Conservation (phyloP, 2,329 filamentous ascomycete species). For the Exophiala phaeomuriformis region DNA sequence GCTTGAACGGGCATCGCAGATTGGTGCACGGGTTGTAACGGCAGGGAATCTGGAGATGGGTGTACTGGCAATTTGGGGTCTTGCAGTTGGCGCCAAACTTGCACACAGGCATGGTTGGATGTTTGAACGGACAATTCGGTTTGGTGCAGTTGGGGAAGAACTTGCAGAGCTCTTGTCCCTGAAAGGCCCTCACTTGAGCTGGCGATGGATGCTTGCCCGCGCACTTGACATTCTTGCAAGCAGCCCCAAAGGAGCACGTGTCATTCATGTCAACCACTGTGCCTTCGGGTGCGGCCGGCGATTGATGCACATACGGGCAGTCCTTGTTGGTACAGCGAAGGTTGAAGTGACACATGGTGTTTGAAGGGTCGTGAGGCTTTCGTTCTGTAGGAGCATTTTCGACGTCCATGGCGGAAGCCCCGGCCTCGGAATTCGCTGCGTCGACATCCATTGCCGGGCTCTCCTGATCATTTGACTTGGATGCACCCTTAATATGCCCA, state of each 20-base stretch:
- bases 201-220: slow-evolving; percentile 87
- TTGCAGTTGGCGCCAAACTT: slow-evolving; percentile 86
- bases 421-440: slow-evolving; percentile 20
- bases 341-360: slow-evolving; percentile 82
- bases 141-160: slow-evolving; percentile 92
- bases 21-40: slow-evolving; percentile 89
- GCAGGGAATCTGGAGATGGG: slow-evolving; percentile 76
- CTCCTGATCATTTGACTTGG: slow-evolving; percentile 16
- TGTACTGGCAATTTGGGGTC: slow-evolving; percentile 76
- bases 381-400: slow-evolving; percentile 48
- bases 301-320: slow-evolving; percentile 91
- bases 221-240: slow-evolving; percentile 95
- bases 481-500: slow-evolving; percentile 16
- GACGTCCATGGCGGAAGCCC: slow-evolving; percentile 46
- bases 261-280: slow-evolving; percentile 71
- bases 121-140: slow-evolving; percentile 76
- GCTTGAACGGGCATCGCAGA: slow-evolving; percentile 78
- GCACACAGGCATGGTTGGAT: slow-evolving; percentile 79
- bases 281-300: slow-evolving; percentile 74
- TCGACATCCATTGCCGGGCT: slow-evolving; percentile 20
- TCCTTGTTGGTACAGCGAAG: slow-evolving; percentile 78
- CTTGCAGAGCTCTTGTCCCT: slow-evolving; percentile 78
- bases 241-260: slow-evolving; percentile 73
- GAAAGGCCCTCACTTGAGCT: slow-evolving; percentile 67
- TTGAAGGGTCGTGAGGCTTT: slow-evolving; percentile 44